Conservation (phyloP, 495 filamentous ascomycete genomes). For the Talaromyces adpressus region DNA sequence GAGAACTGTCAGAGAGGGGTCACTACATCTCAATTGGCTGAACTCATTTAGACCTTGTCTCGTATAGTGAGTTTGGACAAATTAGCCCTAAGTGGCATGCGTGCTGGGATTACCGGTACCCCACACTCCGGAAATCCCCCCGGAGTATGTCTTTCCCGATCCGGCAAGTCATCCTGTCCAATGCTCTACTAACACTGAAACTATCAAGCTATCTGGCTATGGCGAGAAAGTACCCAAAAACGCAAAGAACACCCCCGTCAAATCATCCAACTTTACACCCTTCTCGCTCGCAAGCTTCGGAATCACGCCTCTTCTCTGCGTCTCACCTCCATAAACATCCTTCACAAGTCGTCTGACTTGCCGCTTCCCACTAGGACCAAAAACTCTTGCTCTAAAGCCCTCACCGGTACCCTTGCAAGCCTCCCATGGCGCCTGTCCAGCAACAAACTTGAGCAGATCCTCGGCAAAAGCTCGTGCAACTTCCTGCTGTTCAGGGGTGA, state of each 20-base stretch:
- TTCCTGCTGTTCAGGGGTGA: conserved; percentile 22
- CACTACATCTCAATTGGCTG: not conserved
- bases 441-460: conserved; percentile 37
- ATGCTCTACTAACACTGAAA: not conserved
- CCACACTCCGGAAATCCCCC: not conserved
- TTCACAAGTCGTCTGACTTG: conserved; percentile 2
- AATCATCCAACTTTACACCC: conserved; percentile 18
- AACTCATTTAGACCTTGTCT: not conserved
- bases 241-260: conserved; percentile 15
- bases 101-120: not conserved
- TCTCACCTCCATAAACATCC: conserved; percentile 18
- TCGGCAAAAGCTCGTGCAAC: conserved; percentile 29
- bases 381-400: conserved; percentile 19
- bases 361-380: conserved; percentile 19
- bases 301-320: conserved; percentile 17
- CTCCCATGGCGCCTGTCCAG: conserved; percentile 32
- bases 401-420: conserved; percentile 12
- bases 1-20: not conserved
- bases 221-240: conserved; percentile 8
- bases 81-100: not conserved
- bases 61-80: not conserved
- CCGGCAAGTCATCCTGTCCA: not conserved
- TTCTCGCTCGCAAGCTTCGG: conserved; percentile 13
- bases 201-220: not conserved
- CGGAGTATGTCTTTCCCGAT: not conserved